These are phyloP conservation scores for Zygosaccharomyces bisporus DNA, from an alignment of 805 yeast species.

Conservation along the genomic window DNA sequence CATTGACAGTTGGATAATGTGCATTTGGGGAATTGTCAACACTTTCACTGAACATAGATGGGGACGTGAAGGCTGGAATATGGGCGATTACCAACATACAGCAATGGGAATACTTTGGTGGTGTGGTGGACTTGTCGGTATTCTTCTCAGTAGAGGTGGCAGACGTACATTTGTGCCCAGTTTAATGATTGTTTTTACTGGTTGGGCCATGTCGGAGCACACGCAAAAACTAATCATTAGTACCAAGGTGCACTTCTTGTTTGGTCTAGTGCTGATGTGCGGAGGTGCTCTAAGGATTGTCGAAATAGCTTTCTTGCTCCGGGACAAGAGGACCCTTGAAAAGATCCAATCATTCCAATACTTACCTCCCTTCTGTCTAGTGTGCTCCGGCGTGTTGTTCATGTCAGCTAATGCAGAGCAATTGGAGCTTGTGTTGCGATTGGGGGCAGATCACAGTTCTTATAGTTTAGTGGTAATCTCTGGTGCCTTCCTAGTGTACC, in stretches of 20 bases:
- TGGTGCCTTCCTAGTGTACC: slow-evolving; percentile 65
- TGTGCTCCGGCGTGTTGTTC: slow-evolving; percentile 74
- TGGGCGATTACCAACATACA: slow-evolving; percentile 93
- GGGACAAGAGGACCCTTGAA: slow-evolving; percentile 52
- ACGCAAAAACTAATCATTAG: slow-evolving; percentile 70
- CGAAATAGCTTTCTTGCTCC: slow-evolving; percentile 74
- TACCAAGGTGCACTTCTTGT: slow-evolving; percentile 82
- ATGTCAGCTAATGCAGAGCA: slow-evolving; percentile 96
- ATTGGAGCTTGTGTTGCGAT: slow-evolving; percentile 58
- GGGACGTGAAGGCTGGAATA: slow-evolving; percentile 85
- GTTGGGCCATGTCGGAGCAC: slow-evolving; percentile 93
- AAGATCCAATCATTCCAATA: slow-evolving; percentile 72
- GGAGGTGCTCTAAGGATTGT: slow-evolving; percentile 75
- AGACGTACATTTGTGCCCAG: slow-evolving; percentile 77
- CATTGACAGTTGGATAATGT: slow-evolving; percentile 76
- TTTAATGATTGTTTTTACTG: slow-evolving; percentile 76
- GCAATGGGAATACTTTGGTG: slow-evolving; percentile 97
- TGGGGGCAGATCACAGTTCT: slow-evolving; percentile 82
- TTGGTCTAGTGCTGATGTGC: slow-evolving; percentile 73
- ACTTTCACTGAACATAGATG: slow-evolving; percentile 96
- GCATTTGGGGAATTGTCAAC: slow-evolving; percentile 87
- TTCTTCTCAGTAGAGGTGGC: slow-evolving; percentile 66
- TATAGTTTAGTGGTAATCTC: slow-evolving; percentile 69
- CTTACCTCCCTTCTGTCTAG: slow-evolving; percentile 75
- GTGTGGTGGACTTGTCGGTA: slow-evolving; percentile 87